Evolutionary conservation across 345 rosid genomes (phyloP), one percentile per base, ranked within the genome.

Genomic region (Brassica incana): DNA sequence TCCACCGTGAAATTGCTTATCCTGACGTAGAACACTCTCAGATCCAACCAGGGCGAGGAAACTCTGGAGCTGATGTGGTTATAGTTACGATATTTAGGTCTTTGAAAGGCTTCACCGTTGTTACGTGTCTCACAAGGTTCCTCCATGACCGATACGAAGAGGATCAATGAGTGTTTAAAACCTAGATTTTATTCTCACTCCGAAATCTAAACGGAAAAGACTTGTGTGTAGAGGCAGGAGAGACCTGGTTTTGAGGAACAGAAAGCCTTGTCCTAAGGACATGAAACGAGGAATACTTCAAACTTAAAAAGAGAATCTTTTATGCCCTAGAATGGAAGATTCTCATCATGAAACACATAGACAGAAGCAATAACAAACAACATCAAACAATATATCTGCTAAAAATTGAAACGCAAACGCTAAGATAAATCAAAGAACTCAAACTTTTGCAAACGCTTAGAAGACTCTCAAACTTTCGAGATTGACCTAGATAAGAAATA

Each of bases 21-120:
- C 78, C 97, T 84, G 20, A 95, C 90, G 81, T 92, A 95, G 78
- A 95, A 92, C 18, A 95, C 95, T 82, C 92, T 91, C 73, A 91
- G 52, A 85, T 90, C 93, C 25, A 93, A 82, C 91, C 97, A 91
- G 27, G 90, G 78, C 74, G 91, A 88, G 11, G 86, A 72, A 20
- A 85, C 74, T 14, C 83, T 77, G 43, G 82, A 79, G 27, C 27
- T 75, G 48, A n/a, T 70, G 43, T 84, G 83, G 40, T 82, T 62
- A 60, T 72, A 82, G n/a, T 83, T 73, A 71, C 75, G 85, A 75
- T 82, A 84, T 54, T 5, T 16, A 54, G 61, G 11, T 54, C 0
- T 16, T 43, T 70, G 74, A 85, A 84, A 76, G 3, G 56, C 65
- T 74, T 83, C 89, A 70, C 75, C 84, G 40, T 78, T 84, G 71